phyloP scores from a whole-genome alignment of 257 asterid genomes.

The Fraxinus pennsylvanica region DNA sequence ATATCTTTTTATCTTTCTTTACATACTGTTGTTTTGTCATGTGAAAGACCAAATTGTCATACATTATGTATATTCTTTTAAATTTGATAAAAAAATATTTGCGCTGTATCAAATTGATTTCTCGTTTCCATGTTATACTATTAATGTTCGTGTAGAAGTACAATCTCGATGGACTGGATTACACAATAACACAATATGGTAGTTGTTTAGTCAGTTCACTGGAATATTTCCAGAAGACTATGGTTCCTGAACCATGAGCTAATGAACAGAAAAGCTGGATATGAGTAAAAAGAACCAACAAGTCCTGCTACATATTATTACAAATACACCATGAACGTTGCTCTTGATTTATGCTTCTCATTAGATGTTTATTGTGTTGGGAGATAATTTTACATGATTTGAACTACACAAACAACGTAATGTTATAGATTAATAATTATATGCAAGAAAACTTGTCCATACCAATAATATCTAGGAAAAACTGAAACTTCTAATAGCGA shows the following conservation, averaged over 20 bases:
- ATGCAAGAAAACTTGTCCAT: neutral
- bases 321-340: neutral
- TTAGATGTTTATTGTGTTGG: neutral
- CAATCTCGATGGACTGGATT: neutral
- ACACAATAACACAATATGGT: neutral
- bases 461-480: neutral
- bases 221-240: neutral
- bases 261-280: neutral
- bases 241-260: neutral
- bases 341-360: neutral
- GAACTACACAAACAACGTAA: neutral
- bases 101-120: neutral
- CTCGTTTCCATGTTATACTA: neutral
- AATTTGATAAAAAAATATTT: neutral
- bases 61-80: neutral
- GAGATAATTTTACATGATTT: neutral
- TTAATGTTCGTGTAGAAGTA: neutral
- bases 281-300: neutral
- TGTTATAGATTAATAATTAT: neutral
- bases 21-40: neutral
- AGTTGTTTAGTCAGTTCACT: neutral
- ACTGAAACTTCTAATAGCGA: neutral
- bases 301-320: neutral
- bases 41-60: neutral
- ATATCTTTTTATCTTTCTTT: slow-evolving; percentile 6